These are phyloP conservation scores for Trichoderma hamatum DNA, from an alignment of 2,329 filamentous ascomycete genomes.

Conservation along the genomic window DNA sequence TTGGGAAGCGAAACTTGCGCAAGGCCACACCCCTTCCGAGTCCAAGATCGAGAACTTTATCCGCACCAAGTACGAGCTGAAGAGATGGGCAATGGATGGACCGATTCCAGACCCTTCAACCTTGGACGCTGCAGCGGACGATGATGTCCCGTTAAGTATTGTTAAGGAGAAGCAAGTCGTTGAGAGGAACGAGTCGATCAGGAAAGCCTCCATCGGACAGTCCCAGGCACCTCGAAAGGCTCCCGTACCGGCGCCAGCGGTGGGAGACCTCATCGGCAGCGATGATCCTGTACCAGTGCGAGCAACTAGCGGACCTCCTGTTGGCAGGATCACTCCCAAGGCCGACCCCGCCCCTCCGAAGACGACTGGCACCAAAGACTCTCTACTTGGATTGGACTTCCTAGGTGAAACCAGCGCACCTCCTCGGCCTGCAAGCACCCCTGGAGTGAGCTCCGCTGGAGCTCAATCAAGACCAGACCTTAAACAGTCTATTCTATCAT, in stretches of 20 bases:
- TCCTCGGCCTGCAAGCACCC: constrained; percentile 81
- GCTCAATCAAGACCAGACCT: constrained; percentile 84
- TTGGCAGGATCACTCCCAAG: constrained; percentile 61
- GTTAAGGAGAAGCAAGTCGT: constrained; percentile 69
- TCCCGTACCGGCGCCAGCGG: constrained; percentile 53
- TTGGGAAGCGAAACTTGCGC: constrained; percentile 93
- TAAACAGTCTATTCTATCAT: constrained; percentile 94
- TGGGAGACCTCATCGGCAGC: constrained; percentile 82
- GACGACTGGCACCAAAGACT: constrained; percentile 78
- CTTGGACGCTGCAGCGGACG: constrained; percentile 80
- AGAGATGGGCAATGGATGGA: constrained; percentile 99
- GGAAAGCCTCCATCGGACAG: constrained; percentile 62
- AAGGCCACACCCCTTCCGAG: constrained; percentile 91
- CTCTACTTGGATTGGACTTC: constrained; percentile 89
- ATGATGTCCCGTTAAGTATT: constrained; percentile 70
- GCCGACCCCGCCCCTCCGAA: constrained; percentile 67
- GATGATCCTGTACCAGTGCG: constrained; percentile 69
- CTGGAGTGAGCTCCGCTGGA: constrained; percentile 61
- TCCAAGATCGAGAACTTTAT: constrained; percentile 99
- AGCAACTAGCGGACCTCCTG: constrained; percentile 66
- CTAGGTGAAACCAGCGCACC: constrained; percentile 74
- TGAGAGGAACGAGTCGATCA: constrained; percentile 59
- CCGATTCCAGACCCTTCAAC: constrained; percentile 90
- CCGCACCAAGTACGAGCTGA: constrained; percentile 97
- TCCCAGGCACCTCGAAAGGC: constrained; percentile 40